Conservation (phyloP, 192 early-diverging fungal species). For the Entophlyctis luteolus region DNA sequence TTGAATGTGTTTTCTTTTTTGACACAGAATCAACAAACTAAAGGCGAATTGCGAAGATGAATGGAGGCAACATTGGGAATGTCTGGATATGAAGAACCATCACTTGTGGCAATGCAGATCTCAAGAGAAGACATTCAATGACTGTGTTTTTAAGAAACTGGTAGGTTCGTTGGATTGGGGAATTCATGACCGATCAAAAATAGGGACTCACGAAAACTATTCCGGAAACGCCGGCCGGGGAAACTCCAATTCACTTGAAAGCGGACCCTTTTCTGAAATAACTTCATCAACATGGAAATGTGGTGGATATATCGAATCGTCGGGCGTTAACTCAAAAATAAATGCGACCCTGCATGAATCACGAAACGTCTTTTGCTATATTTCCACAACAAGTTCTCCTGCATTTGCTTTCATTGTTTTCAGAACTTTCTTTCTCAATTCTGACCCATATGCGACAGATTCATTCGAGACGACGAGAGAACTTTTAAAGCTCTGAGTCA, state of each 20-base stretch:
- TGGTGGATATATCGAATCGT: not conserved
- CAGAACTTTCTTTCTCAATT: no score
- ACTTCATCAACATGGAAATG: no score
- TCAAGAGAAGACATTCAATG: slow-evolving; percentile 75
- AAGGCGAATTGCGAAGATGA: slow-evolving; percentile 82
- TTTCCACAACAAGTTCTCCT: no score
- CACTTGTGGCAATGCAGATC: slow-evolving; percentile 73
- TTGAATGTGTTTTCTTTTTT: not conserved
- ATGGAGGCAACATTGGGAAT: slow-evolving; percentile 87
- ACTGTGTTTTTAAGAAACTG: slow-evolving; percentile 83
- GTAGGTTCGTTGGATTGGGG: slow-evolving; percentile 45
- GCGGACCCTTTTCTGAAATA: slow-evolving; percentile 49
- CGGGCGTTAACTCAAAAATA: no score
- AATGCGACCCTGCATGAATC: no score
- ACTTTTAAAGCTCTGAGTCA: not conserved
- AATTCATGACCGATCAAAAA: not conserved
- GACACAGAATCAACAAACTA: slow-evolving; percentile 72
- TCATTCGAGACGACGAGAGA: no score
- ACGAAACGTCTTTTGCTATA: no score
- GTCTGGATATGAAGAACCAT: slow-evolving; percentile 90
- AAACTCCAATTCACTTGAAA: slow-evolving; percentile 52
- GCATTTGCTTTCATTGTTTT: no score
- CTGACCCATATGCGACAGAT: no score
- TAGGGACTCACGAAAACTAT: slow-evolving; percentile 54
- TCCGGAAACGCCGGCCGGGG: slow-evolving; percentile 56